These are phyloP conservation scores for Lagenidium giganteum DNA, from an alignment of 352 stramenopile species.

Conservation along the genomic window DNA sequence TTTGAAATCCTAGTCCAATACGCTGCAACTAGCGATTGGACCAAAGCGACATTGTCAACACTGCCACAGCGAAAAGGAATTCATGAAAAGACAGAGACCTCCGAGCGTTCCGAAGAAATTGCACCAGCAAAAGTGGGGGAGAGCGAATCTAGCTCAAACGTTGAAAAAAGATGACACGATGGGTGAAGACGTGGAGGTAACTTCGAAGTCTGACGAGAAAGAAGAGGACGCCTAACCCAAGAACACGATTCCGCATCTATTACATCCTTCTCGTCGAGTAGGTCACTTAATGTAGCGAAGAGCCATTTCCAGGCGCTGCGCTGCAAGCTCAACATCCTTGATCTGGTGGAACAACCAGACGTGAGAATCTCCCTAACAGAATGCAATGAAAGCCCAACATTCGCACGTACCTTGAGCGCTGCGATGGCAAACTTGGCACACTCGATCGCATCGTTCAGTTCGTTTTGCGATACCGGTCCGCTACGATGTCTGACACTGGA, in stretches of 20 bases:
- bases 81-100: constrained; percentile 39
- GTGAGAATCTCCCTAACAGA: no score
- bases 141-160: no score
- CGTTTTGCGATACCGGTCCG: constrained; percentile 47
- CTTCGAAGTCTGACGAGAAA: no score
- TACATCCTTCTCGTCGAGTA: no score
- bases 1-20: constrained; percentile 80
- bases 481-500: no score
- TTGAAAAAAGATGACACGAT: no score
- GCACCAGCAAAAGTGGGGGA: no score
- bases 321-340: constrained; percentile 77
- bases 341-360: constrained; percentile 34
- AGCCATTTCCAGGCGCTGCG: constrained; percentile 73
- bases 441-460: constrained; percentile 82
- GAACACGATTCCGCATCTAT: no score
- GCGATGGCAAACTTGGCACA: constrained; percentile 79
- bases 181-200: no score
- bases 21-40: constrained; percentile 67
- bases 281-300: constrained; percentile 59
- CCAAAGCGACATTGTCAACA: constrained; percentile 55
- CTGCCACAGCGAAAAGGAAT: constrained; percentile 68
- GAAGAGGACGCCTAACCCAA: constrained; percentile 4
- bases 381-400: background rate
- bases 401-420: constrained; percentile 55
- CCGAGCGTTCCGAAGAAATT: no score